Evolutionary conservation across 164 flowering plant species (phyloP).

Genomic region (Platanus orientalis): DNA sequence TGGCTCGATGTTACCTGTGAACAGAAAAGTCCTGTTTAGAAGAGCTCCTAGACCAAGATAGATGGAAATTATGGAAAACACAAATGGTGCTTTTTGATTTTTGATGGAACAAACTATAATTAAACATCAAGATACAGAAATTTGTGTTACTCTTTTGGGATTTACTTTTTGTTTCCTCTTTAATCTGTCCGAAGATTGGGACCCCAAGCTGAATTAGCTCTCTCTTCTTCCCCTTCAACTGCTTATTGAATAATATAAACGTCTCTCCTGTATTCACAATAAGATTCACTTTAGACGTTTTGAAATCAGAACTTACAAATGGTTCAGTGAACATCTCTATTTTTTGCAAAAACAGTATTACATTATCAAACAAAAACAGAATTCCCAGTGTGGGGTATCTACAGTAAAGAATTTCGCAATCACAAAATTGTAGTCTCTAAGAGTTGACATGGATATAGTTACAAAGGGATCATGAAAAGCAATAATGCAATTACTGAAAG

Average conservation of each 20-base stretch:
- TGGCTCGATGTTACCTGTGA: conserved; percentile 65
- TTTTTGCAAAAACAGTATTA: too few species aligned
- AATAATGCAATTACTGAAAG: neutral
- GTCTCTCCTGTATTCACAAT: conserved; percentile 61
- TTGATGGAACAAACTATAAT: conserved; percentile 3
- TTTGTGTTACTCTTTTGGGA: conserved; percentile 30
- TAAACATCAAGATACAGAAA: neutral
- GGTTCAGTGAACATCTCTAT: too few species aligned
- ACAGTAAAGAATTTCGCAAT: neutral
- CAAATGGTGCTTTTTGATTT: too few species aligned
- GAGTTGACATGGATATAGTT: too few species aligned
- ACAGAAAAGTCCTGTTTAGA: conserved; percentile 1
- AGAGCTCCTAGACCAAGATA: neutral
- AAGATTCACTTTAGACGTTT: neutral
- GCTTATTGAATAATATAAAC: conserved; percentile 78
- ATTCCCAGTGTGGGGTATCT: neutral
- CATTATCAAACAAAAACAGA: neutral
- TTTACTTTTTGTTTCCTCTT: conserved; percentile 45
- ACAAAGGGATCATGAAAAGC: neutral
- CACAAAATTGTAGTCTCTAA: neutral
- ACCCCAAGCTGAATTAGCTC: conserved; percentile 90
- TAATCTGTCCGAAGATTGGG: conserved; percentile 76
- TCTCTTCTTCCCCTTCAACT: conserved; percentile 79
- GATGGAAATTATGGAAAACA: too few species aligned
- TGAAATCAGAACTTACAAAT: neutral